phyloP scores from a whole-genome alignment of 1,284 basidiomycete species.

The Volvariella surrecta region DNA sequence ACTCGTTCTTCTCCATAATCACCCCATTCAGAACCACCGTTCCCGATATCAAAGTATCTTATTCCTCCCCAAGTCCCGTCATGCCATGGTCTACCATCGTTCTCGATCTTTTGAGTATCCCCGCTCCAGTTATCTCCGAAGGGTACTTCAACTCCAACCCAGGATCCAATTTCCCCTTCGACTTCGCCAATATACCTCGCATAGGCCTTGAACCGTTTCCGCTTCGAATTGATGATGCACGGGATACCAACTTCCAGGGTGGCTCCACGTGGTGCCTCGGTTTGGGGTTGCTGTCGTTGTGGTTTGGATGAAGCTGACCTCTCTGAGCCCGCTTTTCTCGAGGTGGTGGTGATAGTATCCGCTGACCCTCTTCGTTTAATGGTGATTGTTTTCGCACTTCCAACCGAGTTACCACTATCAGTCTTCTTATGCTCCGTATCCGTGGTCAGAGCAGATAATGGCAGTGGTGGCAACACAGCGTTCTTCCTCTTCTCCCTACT shows the following conservation, averaged over 20 bases:
- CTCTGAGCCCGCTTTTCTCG: background rate
- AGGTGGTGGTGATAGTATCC: conserved; percentile 33
- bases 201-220: conserved; percentile 78
- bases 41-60: conserved; percentile 67
- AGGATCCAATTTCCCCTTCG: conserved; percentile 69
- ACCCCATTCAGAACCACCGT: conserved; percentile 42
- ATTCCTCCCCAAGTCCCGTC: conserved; percentile 76
- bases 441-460: conserved; percentile 3
- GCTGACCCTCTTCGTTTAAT: conserved; percentile 33
- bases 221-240: conserved; percentile 80
- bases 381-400: conserved; percentile 31
- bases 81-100: conserved; percentile 60
- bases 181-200: conserved; percentile 86
- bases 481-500: no score
- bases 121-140: conserved; percentile 35
- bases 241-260: conserved; percentile 84
- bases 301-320: background rate
- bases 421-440: conserved; percentile 32
- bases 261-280: conserved; percentile 43
- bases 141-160: conserved; percentile 90
- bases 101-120: conserved; percentile 11
- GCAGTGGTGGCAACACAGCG: no score
- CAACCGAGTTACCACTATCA: conserved; percentile 29
- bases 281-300: background rate
- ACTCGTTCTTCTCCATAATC: conserved; percentile 40